Base-by-base conservation (phyloP, 495 filamentous ascomycete species). In the Penicillium robsamsonii region DNA sequence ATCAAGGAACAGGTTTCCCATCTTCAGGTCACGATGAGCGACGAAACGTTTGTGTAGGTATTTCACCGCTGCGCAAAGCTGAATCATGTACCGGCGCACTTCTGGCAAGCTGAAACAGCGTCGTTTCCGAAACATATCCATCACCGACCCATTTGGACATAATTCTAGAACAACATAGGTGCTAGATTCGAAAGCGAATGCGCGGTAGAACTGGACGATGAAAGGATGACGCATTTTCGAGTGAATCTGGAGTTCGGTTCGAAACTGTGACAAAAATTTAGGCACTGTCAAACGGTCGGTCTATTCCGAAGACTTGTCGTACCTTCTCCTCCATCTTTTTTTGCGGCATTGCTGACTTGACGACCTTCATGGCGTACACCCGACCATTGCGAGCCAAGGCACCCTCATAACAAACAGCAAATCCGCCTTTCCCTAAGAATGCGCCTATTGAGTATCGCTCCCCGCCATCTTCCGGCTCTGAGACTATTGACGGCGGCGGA, bases 1-100 rank as follows among this genome's bases (percentile, higher is more conserved):
- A 70, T 99, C 95, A 46, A 99, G 80, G 60, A 99, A 99, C 60
- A 99, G 84, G 64, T 99, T 97, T 12, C 94, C 95, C 79, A 96
- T 96, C 70, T 99, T 99, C 48, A 99, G 71, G 71, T 99, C 95
- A 38, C 95, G 85, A 72, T 99, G 95, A 33, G 97, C 96, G 31
- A 99, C 92, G 46, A 91, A 91, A 63, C 93, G 86, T 57, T 87
- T 84, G 71, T 99, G 95, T 70, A 99, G 87, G 65, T 97, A 99
- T 68, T 97, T 97, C 64, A 99, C 88, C 18, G 92, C 95, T 24
- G 95, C 93, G 53, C 92, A 87, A 31, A 96, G 89, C 73, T 99
- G 95, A 40, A 99, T 85, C 58, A 92, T 87, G 68, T 92, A 93
- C 50, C 91, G 90, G 54, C 95, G 81, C 12, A 96, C 89, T 70